phyloP scores from a whole-genome alignment of 352 stramenopile species.

The Pythium myriotylum region DNA sequence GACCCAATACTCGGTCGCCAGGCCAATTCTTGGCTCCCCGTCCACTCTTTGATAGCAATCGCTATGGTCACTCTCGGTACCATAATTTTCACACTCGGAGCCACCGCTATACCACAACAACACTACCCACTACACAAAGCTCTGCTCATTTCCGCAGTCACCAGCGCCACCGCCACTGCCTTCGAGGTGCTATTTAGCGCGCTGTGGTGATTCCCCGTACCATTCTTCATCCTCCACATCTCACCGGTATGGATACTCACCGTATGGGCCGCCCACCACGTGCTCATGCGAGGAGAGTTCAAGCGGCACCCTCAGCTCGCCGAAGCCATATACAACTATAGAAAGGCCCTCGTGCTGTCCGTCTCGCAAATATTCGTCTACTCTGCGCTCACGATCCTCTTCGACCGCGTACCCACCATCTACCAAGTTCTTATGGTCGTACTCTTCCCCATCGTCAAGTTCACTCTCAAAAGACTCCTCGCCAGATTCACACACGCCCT shows the following conservation, averaged over 20 bases:
- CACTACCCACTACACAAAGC: constrained; percentile 15
- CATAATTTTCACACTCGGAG: neutral
- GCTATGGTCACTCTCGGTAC: constrained; percentile 4
- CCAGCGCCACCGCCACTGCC: neutral
- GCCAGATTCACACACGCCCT: neutral
- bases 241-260: neutral
- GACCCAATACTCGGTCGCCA: too few relatives aligned
- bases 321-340: neutral
- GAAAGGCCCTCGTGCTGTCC: constrained; percentile 5
- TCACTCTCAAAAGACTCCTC: constrained; percentile 11
- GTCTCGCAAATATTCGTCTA: constrained; percentile 12
- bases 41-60: constrained; percentile 1
- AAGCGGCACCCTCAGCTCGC: neutral
- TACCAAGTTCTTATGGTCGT: constrained; percentile 14
- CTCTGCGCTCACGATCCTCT: constrained; percentile 4
- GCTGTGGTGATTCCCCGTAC: constrained; percentile 20
- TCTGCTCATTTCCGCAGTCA: neutral
- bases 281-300: constrained; percentile 5
- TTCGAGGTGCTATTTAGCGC: neutral
- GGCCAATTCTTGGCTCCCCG: too few relatives aligned
- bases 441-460: constrained; percentile 16
- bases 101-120: neutral
- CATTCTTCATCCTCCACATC: constrained; percentile 5
- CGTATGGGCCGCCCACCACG: constrained; percentile 1
- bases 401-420: neutral